A percentile compares a stretch with the other conserved stretches of the same genome.
Conservation (phyloP, 2,329 filamentous ascomycete genomes). For the Aciculosporium take region DNA sequence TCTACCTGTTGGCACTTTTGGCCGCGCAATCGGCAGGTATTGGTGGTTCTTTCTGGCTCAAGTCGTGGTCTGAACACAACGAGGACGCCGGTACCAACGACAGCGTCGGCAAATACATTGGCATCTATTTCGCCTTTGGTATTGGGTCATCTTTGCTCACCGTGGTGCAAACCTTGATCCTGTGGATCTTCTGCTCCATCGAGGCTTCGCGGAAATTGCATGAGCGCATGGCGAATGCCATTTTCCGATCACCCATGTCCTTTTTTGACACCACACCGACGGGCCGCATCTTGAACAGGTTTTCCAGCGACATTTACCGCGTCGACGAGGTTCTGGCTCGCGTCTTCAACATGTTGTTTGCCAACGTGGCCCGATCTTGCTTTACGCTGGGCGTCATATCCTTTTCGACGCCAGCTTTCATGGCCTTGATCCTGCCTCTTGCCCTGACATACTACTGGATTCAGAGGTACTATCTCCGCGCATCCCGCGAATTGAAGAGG, state of each 20-base stretch:
- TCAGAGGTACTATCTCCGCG: slow-evolving; percentile 91
- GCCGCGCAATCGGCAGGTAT: slow-evolving; percentile 72
- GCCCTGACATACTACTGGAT: slow-evolving; percentile 76
- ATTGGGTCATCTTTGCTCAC: slow-evolving; percentile 74
- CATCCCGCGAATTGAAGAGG: slow-evolving; percentile 89
- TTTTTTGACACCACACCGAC: slow-evolving; percentile 97
- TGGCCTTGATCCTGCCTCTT: slow-evolving; percentile 68
- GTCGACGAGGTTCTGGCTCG: slow-evolving; percentile 90
- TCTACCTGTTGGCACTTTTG: slow-evolving; percentile 67
- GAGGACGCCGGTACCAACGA: slow-evolving; percentile 52
- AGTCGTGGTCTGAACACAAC: slow-evolving; percentile 79
- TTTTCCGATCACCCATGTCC: slow-evolving; percentile 95
- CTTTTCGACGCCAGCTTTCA: slow-evolving; percentile 64
- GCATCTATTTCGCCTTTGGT: slow-evolving; percentile 90
- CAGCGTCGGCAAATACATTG: slow-evolving; percentile 76
- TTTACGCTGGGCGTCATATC: slow-evolving; percentile 86
- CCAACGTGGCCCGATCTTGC: slow-evolving; percentile 56
- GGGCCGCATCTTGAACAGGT: slow-evolving; percentile 91
- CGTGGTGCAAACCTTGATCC: slow-evolving; percentile 79
- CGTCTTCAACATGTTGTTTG: slow-evolving; percentile 94
- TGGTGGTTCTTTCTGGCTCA: slow-evolving; percentile 81
- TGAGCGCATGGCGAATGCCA: slow-evolving; percentile 91
- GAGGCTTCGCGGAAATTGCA: slow-evolving; percentile 95
- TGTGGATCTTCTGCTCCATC: slow-evolving; percentile 99
- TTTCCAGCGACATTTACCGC: slow-evolving; percentile 71